Evolutionary conservation across 176 grass and related monocot genomes (phyloP).

Genomic region (Tuctoria greenei): DNA sequence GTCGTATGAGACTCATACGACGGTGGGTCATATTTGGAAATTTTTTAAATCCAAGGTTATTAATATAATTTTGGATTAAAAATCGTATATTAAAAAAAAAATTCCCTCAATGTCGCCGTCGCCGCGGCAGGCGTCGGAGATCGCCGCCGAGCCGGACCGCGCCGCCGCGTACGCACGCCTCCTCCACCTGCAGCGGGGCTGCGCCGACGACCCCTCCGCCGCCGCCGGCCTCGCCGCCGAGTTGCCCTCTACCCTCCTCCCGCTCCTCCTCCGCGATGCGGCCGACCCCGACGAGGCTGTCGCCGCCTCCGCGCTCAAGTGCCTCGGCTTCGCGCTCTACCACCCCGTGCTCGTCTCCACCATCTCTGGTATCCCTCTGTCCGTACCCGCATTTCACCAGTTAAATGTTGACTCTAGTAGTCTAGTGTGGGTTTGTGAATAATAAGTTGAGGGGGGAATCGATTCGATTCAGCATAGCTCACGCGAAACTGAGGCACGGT

Average conservation of each 20-base stretch:
- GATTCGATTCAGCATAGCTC: neutral
- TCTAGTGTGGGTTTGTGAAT: neutral
- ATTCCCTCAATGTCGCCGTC: constrained; percentile 30
- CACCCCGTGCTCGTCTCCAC: constrained; percentile 63
- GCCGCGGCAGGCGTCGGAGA: constrained; percentile 46
- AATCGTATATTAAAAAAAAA: no score
- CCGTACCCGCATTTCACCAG: constrained; percentile 3
- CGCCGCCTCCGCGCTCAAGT: constrained; percentile 61
- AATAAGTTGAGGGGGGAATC: neutral
- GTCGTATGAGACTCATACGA: no score
- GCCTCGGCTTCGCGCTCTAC: constrained; percentile 81
- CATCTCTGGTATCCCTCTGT: constrained; percentile 51
- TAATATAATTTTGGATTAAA: no score
- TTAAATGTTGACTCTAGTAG: neutral
- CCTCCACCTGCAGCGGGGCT: constrained; percentile 55
- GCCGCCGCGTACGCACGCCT: constrained; percentile 49
- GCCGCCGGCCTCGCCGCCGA: constrained; percentile 53
- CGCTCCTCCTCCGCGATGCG: constrained; percentile 51
- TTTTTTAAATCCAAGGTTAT: no score
- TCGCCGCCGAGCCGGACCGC: constrained; percentile 50
- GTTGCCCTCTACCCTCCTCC: constrained; percentile 43
- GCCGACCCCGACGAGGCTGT: constrained; percentile 43
- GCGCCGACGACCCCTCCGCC: constrained; percentile 51
- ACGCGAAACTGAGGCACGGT: neutral
- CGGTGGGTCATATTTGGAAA: no score